A percentile compares a stretch with the other conserved stretches of the same genome.
phyloP scores from a whole-genome alignment of 23 red algal genomes.

The Chondrus crispus region DNA sequence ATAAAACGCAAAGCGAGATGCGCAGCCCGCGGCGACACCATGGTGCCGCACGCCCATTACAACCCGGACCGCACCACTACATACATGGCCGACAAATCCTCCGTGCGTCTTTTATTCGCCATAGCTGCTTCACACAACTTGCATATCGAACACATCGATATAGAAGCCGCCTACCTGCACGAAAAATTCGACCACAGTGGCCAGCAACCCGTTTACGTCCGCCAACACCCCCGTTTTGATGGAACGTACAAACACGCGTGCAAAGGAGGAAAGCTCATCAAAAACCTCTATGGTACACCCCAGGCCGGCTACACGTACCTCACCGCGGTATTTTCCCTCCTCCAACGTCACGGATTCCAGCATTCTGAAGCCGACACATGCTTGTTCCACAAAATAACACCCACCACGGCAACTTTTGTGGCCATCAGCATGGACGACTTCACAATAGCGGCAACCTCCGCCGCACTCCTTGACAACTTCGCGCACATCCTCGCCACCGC shows the following conservation, averaged over 20 bases:
- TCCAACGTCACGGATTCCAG: background rate
- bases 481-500: background rate
- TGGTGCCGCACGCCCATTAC: background rate
- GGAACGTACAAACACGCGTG: background rate
- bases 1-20: background rate
- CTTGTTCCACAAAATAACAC: background rate
- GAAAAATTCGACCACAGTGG: background rate
- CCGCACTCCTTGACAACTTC: background rate
- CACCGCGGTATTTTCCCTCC: background rate
- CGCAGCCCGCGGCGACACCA: background rate
- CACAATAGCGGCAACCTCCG: background rate
- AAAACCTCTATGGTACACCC: background rate
- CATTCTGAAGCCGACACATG: background rate
- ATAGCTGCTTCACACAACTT: background rate
- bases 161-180: background rate
- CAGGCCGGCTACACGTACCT: background rate
- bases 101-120: background rate
- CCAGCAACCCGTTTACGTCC: background rate
- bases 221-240: background rate
- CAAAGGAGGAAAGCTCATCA: background rate
- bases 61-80: background rate
- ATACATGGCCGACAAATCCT: background rate
- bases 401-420: background rate
- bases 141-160: constrained; percentile 4
- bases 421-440: background rate